A percentile compares a stretch with the other conserved stretches of the same genome.
Conservation (phyloP, 2,329 filamentous ascomycete species). For the Trichoderma harzianum region DNA sequence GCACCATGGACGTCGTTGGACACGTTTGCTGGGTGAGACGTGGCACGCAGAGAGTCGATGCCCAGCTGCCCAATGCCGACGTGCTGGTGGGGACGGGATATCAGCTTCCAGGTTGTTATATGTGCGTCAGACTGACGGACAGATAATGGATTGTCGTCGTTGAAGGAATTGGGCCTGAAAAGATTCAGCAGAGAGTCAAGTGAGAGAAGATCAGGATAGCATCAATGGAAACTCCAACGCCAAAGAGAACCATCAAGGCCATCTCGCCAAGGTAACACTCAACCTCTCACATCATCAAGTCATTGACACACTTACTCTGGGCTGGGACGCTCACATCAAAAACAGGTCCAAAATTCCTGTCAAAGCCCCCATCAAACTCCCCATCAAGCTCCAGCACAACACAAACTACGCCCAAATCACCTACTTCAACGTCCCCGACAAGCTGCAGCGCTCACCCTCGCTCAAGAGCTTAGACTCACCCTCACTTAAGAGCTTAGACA, state of each 20-base stretch:
- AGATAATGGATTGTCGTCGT: not conserved
- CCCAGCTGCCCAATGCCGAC: slow-evolving; percentile 16
- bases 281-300: not conserved
- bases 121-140: not conserved
- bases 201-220: not conserved
- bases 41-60: slow-evolving; percentile 12
- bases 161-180: not conserved
- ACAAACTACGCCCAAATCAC: slow-evolving; percentile 7
- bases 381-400: not conserved
- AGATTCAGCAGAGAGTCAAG: not conserved
- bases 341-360: slow-evolving; percentile 1
- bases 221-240: slow-evolving; percentile 2
- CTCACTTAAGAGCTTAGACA: not conserved
- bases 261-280: slow-evolving; percentile 1
- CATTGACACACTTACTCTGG: not conserved
- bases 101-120: not conserved
- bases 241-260: not conserved
- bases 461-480: not conserved
- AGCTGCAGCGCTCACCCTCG: not conserved
- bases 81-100: slow-evolving; percentile 1
- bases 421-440: slow-evolving; percentile 19
- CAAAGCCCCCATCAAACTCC: not conserved
- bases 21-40: not conserved
- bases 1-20: not conserved
- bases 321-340: not conserved